Evolutionary conservation across 805 yeast genomes (phyloP).

Genomic region (Candida silvatica): DNA sequence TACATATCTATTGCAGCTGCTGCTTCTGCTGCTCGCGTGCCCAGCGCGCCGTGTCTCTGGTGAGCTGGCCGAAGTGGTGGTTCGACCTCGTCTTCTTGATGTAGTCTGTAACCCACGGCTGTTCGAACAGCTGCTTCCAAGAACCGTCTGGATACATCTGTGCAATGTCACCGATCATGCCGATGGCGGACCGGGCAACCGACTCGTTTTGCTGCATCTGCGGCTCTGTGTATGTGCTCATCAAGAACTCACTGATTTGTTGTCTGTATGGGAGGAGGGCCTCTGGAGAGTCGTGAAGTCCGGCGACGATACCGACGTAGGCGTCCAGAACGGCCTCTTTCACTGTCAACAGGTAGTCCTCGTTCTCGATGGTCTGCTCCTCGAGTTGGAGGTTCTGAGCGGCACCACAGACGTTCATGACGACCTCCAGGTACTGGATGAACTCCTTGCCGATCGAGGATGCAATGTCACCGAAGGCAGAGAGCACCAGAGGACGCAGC

Average conservation of each 20-base stretch:
- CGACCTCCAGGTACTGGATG: slow-evolving; percentile 67
- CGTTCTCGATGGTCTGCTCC: slow-evolving; percentile 44
- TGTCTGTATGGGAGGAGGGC: slow-evolving; percentile 57
- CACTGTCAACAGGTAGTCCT: slow-evolving; percentile 64
- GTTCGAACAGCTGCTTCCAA: slow-evolving; percentile 54
- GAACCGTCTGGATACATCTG: slow-evolving; percentile 77
- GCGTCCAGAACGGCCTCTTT: slow-evolving; percentile 92
- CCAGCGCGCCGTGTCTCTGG: slow-evolving; percentile 95
- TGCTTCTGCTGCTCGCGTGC: slow-evolving; percentile 77
- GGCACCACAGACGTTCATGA: slow-evolving; percentile 65
- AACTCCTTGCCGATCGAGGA: slow-evolving; percentile 76
- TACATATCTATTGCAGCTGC: slow-evolving; percentile 11
- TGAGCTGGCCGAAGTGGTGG: slow-evolving; percentile 49
- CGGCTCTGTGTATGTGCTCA: slow-evolving; percentile 49
- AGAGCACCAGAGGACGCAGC: slow-evolving; percentile 76
- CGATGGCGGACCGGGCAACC: slow-evolving; percentile 77
- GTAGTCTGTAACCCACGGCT: slow-evolving; percentile 73
- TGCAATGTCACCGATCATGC: slow-evolving; percentile 88
- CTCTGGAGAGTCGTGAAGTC: slow-evolving; percentile 64
- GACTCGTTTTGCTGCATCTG: slow-evolving; percentile 56
- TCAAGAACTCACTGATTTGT: slow-evolving; percentile 63
- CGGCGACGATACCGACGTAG: slow-evolving; percentile 91
- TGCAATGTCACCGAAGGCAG: slow-evolving; percentile 95
- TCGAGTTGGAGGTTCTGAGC: slow-evolving; percentile 44
- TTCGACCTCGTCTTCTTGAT: slow-evolving; percentile 67